These are phyloP conservation scores for Suillus subluteus DNA, from an alignment of 768 basidiomycete genomes.

Conservation along the genomic window DNA sequence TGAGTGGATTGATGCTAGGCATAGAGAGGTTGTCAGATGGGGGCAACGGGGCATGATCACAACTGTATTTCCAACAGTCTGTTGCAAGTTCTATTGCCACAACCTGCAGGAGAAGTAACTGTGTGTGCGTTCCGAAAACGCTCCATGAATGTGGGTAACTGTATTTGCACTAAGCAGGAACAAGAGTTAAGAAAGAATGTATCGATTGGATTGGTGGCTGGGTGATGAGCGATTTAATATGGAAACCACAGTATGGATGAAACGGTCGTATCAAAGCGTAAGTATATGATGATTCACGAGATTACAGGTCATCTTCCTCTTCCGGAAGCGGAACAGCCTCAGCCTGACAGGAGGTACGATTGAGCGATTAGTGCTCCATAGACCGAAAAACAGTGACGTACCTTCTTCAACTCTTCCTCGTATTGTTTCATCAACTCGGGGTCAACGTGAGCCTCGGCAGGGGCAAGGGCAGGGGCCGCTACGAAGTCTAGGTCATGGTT, in stretches of 20 bases:
- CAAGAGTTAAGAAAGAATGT: slow-evolving; percentile 18
- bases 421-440: slow-evolving; percentile 77
- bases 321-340: slow-evolving; percentile 94
- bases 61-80: background rate
- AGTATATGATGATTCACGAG: slow-evolving; percentile 20
- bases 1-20: slow-evolving; percentile 18
- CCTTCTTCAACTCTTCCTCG: slow-evolving; percentile 72
- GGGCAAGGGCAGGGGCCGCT: slow-evolving; percentile 93
- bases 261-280: slow-evolving; percentile 24
- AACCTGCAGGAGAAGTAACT: slow-evolving; percentile 10
- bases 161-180: slow-evolving; percentile 26
- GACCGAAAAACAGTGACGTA: slow-evolving; percentile 33
- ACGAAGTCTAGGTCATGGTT: slow-evolving; percentile 92
- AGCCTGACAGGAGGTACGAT: slow-evolving; percentile 51
- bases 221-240: slow-evolving; percentile 22
- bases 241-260: slow-evolving; percentile 24
- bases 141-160: slow-evolving; percentile 27
- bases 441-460: slow-evolving; percentile 91
- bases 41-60: background rate
- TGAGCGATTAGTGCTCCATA: slow-evolving; percentile 14
- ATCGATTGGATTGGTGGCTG: slow-evolving; percentile 16
- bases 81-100: slow-evolving; percentile 2
- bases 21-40: slow-evolving; percentile 9
- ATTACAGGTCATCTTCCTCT: slow-evolving; percentile 89
- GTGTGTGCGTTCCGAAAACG: slow-evolving; percentile 27